Percentiles rank a stretch among this genome's conserved stretches.
Conservation (phyloP, 2,329 filamentous ascomycete genomes). For the Neurospora sp. region DNA sequence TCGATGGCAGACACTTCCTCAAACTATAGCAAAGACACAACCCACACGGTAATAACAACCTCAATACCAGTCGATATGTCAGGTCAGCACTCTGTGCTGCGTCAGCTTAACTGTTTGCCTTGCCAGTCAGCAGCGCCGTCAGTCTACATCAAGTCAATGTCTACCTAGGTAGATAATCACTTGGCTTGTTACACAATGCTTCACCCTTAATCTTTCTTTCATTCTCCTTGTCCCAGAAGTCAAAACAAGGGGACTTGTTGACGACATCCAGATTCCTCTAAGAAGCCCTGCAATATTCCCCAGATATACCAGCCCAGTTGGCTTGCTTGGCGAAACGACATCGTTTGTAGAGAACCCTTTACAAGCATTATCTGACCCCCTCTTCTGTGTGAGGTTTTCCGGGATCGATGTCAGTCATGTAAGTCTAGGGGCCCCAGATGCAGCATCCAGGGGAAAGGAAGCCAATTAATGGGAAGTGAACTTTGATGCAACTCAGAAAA, state of each 20-base stretch:
- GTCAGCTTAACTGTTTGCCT: neutral
- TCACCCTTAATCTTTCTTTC: neutral
- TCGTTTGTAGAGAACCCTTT: neutral
- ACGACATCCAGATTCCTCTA: neutral
- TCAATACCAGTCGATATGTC: neutral
- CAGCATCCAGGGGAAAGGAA: neutral
- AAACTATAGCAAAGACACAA: neutral
- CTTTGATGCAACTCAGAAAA: neutral
- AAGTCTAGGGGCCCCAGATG: neutral
- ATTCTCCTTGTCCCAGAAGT: neutral
- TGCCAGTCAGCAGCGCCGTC: neutral
- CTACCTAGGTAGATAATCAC: neutral
- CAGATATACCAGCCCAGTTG: neutral
- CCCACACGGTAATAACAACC: neutral
- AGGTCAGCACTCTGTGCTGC: neutral
- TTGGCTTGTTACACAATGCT: neutral
- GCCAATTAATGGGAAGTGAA: neutral
- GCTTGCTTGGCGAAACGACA: neutral
- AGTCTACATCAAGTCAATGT: neutral
- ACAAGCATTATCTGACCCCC: neutral
- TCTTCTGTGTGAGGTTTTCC: neutral
- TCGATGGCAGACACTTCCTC: neutral
- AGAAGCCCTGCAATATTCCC: neutral
- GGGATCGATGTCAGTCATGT: too few species aligned
- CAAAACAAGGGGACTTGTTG: neutral